Evolutionary conservation across 2,329 filamentous ascomycete genomes (phyloP), one percentile per base, ranked within the genome.

Genomic region (Bipolaris victoriae): DNA sequence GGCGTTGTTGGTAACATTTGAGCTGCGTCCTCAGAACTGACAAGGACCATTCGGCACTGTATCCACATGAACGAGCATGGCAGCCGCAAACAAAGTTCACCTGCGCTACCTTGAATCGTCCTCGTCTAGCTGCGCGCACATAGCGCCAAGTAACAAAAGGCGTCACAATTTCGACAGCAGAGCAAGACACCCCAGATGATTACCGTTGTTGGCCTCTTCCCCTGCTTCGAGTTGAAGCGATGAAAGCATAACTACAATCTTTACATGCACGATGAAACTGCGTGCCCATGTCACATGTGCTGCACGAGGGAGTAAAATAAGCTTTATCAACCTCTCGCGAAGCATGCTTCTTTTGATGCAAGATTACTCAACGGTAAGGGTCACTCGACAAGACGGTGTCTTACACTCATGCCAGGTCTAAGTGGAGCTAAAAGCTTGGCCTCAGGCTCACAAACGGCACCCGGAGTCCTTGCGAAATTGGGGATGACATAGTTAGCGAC

Each of bases 1-100:
- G 11, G 49, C 55, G 3, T 63, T 70, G 58, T 62, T 75, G 5
- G 69, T 64, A 29, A 45, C 49, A 9, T 74, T 75, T 53, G 72
- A 72, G 65, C 36, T 66, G 70, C 44, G 61, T 70, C 1, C 57
- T 69, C 35, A 72, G 35, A 37, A 37, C 35, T 37, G 7, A 37
- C 10, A 37, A 37, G 35, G 7, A 37, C 35, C 35, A 37, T 7
- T 37, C 35, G 35, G 15, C 15, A 37, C 35, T 37, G 35, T 13
- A 2, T 37, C 35, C 35, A 37, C 15, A 37, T 7, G 35, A 37
- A 37, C 35, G 35, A 37, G 35, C 10, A 15, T 37, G 35, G 35
- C 35, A 37, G 35, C 35, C 15, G 35, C 35, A 37, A 37, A 37
- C 35, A 37, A 37, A 15, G n/a, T 37, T 13, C 35, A 37, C 7